Evolutionary conservation across 2,329 filamentous ascomycete genomes (phyloP).

Genomic region (Phyllosticta citriasiana): DNA sequence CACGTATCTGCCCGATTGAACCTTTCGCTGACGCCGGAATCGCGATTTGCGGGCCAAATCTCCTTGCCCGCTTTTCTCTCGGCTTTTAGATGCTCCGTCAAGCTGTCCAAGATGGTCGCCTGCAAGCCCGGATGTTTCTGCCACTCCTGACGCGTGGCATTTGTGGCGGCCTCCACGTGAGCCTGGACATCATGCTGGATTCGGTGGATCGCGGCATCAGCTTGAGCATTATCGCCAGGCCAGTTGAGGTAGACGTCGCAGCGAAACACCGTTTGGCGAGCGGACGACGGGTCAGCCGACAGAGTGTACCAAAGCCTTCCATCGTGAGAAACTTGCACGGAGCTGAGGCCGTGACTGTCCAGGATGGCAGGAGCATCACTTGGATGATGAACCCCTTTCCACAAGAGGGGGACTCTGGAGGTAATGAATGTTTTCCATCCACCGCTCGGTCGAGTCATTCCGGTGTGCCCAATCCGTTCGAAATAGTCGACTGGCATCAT

Average conservation of each 20-base stretch:
- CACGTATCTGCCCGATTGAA: slow-evolving; percentile 17
- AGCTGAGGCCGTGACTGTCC: slow-evolving; percentile 1
- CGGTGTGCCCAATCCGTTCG: background rate
- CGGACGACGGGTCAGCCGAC: slow-evolving; percentile 10
- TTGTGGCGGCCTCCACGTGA: slow-evolving; percentile 6
- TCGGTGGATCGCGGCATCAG: background rate
- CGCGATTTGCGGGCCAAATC: slow-evolving; percentile 17
- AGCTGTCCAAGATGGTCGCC: slow-evolving; percentile 11
- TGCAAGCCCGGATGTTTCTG: slow-evolving; percentile 7
- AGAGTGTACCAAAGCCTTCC: slow-evolving; percentile 13
- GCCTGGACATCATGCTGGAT: slow-evolving; percentile 10
- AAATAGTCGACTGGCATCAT: slow-evolving; percentile 7
- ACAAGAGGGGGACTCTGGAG: background rate
- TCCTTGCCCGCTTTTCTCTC: slow-evolving; percentile 17
- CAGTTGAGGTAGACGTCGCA: slow-evolving; percentile 12
- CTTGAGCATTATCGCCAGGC: background rate
- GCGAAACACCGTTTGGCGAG: slow-evolving; percentile 6
- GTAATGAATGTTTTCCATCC: background rate
- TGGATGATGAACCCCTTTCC: background rate
- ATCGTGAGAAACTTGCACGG: slow-evolving; percentile 6
- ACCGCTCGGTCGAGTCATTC: background rate
- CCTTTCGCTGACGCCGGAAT: slow-evolving; percentile 13
- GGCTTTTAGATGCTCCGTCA: slow-evolving; percentile 18
- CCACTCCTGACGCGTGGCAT: background rate
- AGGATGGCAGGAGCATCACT: background rate